These are phyloP conservation scores for Aspergillus sp. DNA, from an alignment of 2,329 filamentous ascomycete genomes.

Conservation along the genomic window DNA sequence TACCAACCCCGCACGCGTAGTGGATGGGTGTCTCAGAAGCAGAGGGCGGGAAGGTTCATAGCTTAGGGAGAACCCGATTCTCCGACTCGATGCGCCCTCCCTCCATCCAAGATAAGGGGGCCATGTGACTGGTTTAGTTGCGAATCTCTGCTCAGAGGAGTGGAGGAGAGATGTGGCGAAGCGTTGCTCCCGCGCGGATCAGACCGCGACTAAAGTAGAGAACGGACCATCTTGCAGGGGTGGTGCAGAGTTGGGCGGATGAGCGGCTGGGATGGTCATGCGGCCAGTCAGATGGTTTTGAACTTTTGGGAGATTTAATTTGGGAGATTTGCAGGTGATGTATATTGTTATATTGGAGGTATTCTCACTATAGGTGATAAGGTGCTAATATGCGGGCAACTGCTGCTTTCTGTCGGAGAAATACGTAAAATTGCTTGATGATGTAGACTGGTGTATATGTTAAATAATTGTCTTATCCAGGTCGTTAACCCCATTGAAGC, in stretches of 20 bases:
- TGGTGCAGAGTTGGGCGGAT: not conserved
- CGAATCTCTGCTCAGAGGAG: no score
- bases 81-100: not conserved
- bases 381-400: no score
- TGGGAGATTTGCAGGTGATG: no score
- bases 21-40: not conserved
- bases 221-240: not conserved
- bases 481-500: no score
- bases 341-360: no score
- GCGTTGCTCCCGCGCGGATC: not conserved
- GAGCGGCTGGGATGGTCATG: not conserved
- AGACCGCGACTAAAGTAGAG: slow-evolving; percentile 3
- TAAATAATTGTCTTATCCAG: no score
- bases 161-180: not conserved
- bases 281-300: not conserved
- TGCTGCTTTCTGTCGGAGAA: no score
- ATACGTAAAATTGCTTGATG: no score
- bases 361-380: no score
- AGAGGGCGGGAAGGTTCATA: slow-evolving; percentile 1
- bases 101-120: no score
- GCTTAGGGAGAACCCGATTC: not conserved
- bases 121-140: not conserved
- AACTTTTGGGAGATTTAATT: no score
- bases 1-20: not conserved
- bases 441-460: no score